These are phyloP conservation scores for Carex littledalei DNA, from an alignment of 176 grass and related monocot genomes.

Conservation along the genomic window DNA sequence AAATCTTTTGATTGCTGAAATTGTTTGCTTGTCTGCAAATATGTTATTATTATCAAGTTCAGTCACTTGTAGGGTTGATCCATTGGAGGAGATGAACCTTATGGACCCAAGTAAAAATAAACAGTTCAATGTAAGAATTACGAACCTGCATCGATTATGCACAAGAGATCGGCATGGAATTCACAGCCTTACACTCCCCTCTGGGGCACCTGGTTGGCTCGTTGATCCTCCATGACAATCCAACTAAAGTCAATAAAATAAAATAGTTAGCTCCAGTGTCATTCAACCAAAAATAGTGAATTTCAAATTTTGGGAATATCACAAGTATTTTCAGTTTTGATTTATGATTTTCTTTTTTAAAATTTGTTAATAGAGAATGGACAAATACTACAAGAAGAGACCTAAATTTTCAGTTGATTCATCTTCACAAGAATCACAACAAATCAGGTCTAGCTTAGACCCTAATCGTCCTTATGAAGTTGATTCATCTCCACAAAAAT, in stretches of 20 bases:
- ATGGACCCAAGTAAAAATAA: not conserved
- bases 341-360: too few species aligned
- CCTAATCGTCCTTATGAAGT: too few species aligned
- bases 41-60: constrained; percentile 29
- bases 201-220: constrained; percentile 64
- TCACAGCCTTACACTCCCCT: constrained; percentile 73
- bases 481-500: too few species aligned
- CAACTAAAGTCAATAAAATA: constrained; percentile 1
- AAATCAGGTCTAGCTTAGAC: too few species aligned
- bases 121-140: constrained; percentile 13
- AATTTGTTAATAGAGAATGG: too few species aligned
- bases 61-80: not conserved
- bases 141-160: constrained; percentile 87
- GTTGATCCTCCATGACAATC: constrained; percentile 58
- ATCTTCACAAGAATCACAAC: too few species aligned
- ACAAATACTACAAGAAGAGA: too few species aligned
- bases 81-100: not conserved
- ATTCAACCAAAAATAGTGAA: not conserved
- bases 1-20: too few species aligned
- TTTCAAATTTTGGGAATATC: not conserved
- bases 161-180: constrained; percentile 76
- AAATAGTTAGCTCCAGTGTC: not conserved
- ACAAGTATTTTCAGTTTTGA: not conserved
- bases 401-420: too few species aligned
- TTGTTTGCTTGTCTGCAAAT: constrained; percentile 84